Conservation (phyloP, 306 rosid genomes). For the Prunus salicina region DNA sequence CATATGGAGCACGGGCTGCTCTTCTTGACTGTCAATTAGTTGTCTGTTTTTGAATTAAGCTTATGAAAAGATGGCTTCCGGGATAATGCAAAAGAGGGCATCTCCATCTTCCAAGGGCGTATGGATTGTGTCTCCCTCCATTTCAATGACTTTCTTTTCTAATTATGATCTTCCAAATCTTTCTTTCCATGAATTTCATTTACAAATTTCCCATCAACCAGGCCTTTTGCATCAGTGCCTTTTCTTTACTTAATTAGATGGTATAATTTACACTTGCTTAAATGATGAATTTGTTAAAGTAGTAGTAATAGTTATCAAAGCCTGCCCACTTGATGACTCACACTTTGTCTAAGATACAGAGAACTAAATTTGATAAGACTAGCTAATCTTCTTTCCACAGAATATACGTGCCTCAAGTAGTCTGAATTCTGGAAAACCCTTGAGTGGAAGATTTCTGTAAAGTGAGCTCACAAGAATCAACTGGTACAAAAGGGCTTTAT, state of each 20-base stretch:
- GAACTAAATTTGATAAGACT: constrained; percentile 17
- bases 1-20: constrained; percentile 21
- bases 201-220: constrained; percentile 48
- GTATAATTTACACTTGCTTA: constrained; percentile 29
- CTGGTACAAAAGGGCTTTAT: neutral
- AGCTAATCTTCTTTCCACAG: constrained; percentile 19
- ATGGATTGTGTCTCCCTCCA: constrained; percentile 67
- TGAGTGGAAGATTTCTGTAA: constrained; percentile 17
- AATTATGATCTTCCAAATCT: constrained; percentile 46
- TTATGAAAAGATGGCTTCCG: constrained; percentile 35
- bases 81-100: constrained; percentile 42
- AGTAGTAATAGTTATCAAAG: constrained; percentile 29
- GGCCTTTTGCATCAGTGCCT: constrained; percentile 28
- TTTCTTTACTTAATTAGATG: constrained; percentile 39
- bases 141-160: constrained; percentile 38
- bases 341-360: constrained; percentile 7
- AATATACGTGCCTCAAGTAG: constrained; percentile 20
- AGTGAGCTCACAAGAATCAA: constrained; percentile 16
- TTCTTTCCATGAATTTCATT: constrained; percentile 44
- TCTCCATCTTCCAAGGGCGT: constrained; percentile 60
- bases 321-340: constrained; percentile 26
- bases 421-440: constrained; percentile 14
- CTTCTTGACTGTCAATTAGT: constrained; percentile 57
- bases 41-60: constrained; percentile 43
- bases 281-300: constrained; percentile 35